phyloP scores from a whole-genome alignment of 2,329 filamentous ascomycete species.

The Fusarium temperatum region DNA sequence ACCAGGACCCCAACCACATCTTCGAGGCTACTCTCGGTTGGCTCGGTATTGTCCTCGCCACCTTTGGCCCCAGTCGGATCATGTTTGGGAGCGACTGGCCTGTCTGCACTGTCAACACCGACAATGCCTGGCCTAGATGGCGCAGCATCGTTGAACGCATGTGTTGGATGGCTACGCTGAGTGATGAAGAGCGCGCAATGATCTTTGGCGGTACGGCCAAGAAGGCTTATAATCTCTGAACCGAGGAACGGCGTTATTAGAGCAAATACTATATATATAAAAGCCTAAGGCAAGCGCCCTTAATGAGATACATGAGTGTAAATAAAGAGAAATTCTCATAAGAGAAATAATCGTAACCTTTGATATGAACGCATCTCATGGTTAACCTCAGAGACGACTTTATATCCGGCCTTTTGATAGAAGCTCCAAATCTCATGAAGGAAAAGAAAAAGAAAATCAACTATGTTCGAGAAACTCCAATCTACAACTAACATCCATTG shows the following conservation, averaged over 20 bases:
- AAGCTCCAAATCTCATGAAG: background rate
- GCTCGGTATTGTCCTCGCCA: constrained; percentile 75
- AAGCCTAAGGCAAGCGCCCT: background rate
- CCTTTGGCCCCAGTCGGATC: constrained; percentile 75
- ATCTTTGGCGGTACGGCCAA: constrained; percentile 79
- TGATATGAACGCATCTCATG: background rate
- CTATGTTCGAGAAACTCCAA: constrained; percentile 8
- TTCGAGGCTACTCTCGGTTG: constrained; percentile 74
- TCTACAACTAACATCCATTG: constrained; percentile 20
- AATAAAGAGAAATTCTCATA: background rate
- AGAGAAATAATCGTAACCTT: constrained; percentile 17
- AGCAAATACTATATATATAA: background rate
- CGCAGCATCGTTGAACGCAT: constrained; percentile 73
- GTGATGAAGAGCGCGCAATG: constrained; percentile 67
- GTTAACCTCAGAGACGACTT: background rate
- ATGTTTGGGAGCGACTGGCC: constrained; percentile 98
- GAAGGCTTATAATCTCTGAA: constrained; percentile 70
- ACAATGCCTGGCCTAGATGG: constrained; percentile 80
- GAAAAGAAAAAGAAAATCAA: background rate
- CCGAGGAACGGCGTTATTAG: background rate
- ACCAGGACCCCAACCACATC: constrained; percentile 62
- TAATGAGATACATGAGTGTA: background rate
- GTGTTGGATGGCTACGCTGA: constrained; percentile 69
- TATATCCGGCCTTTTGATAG: background rate
- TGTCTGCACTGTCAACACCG: constrained; percentile 75